A percentile compares a stretch with the other conserved stretches of the same genome.
Conservation (phyloP, 2,329 filamentous ascomycete species). For the Purpureocillium takamizusanense region DNA sequence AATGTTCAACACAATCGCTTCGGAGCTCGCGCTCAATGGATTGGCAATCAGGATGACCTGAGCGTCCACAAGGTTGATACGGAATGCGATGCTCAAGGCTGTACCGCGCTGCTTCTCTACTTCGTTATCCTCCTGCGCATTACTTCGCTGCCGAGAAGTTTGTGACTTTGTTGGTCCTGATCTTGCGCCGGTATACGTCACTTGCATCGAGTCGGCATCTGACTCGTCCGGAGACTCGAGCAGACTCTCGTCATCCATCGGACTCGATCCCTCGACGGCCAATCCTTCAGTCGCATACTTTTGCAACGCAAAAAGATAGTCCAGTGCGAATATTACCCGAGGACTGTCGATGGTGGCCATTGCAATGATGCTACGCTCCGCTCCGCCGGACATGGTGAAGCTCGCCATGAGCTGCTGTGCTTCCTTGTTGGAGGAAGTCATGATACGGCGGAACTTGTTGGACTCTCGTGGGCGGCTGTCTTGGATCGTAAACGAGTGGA, state of each 20-base stretch:
- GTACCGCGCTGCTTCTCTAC: slow-evolving; percentile 34
- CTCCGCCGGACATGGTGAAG: slow-evolving; percentile 80
- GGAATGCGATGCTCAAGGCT: slow-evolving; percentile 76
- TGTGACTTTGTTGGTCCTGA: slow-evolving; percentile 22
- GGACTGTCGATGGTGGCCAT: slow-evolving; percentile 94
- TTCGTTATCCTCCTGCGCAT: neutral
- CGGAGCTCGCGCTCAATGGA: slow-evolving; percentile 78
- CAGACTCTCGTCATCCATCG: slow-evolving; percentile 41
- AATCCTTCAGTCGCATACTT: slow-evolving; percentile 69
- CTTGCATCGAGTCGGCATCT: slow-evolving; percentile 48
- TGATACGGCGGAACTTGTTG: slow-evolving; percentile 96
- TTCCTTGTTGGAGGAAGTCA: slow-evolving; percentile 91
- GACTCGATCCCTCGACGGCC: slow-evolving; percentile 45
- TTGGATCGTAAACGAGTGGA: slow-evolving; percentile 88
- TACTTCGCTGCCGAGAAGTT: slow-evolving; percentile 15
- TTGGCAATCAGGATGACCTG: slow-evolving; percentile 96
- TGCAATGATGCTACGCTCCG: slow-evolving; percentile 74
- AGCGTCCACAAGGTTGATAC: slow-evolving; percentile 89
- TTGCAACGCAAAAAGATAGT: slow-evolving; percentile 88
- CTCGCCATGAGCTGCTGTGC: slow-evolving; percentile 98
- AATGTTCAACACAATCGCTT: slow-evolving; percentile 90
- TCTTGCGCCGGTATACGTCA: slow-evolving; percentile 28
- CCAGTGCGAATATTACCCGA: slow-evolving; percentile 85
- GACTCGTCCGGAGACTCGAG: slow-evolving; percentile 50
- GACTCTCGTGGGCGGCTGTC: slow-evolving; percentile 83